Base-by-base conservation (phyloP, 495 filamentous ascomycete genomes). In the Aspergillus hancockii region DNA sequence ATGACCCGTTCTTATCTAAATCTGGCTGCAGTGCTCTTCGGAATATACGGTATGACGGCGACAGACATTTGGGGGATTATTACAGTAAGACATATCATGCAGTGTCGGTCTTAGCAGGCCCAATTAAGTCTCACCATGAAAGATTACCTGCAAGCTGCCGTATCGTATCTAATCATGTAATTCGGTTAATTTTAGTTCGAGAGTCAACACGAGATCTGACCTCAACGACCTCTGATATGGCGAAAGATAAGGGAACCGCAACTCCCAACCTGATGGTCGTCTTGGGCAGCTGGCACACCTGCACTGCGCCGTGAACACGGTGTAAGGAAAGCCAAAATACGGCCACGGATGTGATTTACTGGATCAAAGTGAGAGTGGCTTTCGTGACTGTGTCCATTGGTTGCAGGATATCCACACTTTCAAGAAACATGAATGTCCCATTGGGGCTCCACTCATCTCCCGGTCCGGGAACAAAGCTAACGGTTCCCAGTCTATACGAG, bases 1-100 rank as follows among this genome's bases (percentile, higher is more conserved):
- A 32, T 18, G 30, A 4, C 30, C 50, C 50, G 50, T 36, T 22
- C 30, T 52, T 52, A 52, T 52, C 50, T 18, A 32, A 52, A 52
- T 52, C 49, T 16, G 50, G 9, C 32, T 32, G 47, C 49, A 25
- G 34, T 36, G 34, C 4, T 36, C 3, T n/a, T 7, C 30, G 31
- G 3, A 38, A 21, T 14, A 34, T 52, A 19, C 52, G 32, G 34
- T 53, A 38, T 19, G 22, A 53, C 19, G 41, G n/a, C 9, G 14
- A 19, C 14, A 14, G 38, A 9, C 0, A 31, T n/a, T n/a, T 50
- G 18, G 12, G 30, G 30, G 22, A 18, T 52, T 32, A 54, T 54
- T 38, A 40, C 36, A 54, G 52, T 54, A 54, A 54, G 52, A 54
- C 52, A 54, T 54, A 25, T 54, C 52, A 41, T 36, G 52, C 52